Base-by-base conservation (phyloP, 805 yeast species). In the Candida arabinofermentans region DNA sequence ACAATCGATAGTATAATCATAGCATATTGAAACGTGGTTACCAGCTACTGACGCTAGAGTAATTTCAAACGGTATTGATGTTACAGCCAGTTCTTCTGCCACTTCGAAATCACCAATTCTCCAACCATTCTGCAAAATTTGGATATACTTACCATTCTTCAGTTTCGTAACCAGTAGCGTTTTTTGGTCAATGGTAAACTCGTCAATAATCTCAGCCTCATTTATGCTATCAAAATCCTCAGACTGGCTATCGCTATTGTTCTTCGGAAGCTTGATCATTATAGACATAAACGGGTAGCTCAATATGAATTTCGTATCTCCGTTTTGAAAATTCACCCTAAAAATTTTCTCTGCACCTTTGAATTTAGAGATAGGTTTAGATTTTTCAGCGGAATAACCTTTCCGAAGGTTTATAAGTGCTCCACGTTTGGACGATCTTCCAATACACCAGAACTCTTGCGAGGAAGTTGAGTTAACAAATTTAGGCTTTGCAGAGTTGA, bases 401-500 rank as follows among this genome's bases (percentile, higher is more conserved):
- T 39, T 41, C 18, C 53, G 47, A 4, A 63, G 31, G 34, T 53
- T 51, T 38, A 59, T 39, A 14, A 63, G 30, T 8, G 63, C 41
- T 8, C 59, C 58, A 8, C 50, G 49, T 14, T 42, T 40, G 7
- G 48, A 61, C 16, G 46, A 37, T 13, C 62, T 53, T 1, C 62
- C 59, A n/a, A 53, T 37, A 27, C 55, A 47, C 67, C 67, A 63
- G 4, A 63, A 34, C 37, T 61, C 65, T 24, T 58, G 44, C 3
- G 53, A 46, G 8, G 59, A 42, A 2, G 47, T 38, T 14, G 48
- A 42, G 34, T 48, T 52, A 7, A 53, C 53, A 24, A 44, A 37
- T 16, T 44, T 53, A 3, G 53, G 36, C 18, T 40, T 32, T 2
- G 46, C 24, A 1, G 61, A 43, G 3, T 40, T 32, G 4, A 58